Conservation (phyloP, 169 alveolate species). For the Eimeria sp. region DNA sequence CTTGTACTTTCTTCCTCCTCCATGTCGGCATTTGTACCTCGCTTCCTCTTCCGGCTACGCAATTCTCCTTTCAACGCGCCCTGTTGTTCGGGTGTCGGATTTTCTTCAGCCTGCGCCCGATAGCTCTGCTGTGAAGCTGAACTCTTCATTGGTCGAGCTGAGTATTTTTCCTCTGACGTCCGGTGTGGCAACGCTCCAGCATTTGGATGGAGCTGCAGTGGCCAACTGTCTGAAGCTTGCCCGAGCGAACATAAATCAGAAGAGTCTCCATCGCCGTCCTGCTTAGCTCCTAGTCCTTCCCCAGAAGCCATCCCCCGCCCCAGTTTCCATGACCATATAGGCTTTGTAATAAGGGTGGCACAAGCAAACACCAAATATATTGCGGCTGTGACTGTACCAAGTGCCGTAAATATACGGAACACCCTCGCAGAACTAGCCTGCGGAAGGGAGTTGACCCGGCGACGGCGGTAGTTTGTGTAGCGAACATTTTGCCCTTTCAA, state of each 20-base stretch:
- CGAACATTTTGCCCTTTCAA: neutral
- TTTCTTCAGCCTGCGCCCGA: neutral
- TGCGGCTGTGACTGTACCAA: neutral
- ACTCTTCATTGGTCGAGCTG: neutral
- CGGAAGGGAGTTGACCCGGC: neutral
- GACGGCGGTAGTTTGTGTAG: neutral
- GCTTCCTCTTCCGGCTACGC: neutral
- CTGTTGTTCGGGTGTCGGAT: neutral
- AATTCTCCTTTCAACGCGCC: neutral
- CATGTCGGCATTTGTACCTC: neutral
- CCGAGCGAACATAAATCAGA: neutral
- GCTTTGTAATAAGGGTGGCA: neutral
- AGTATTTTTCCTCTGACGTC: neutral
- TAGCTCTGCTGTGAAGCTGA: neutral
- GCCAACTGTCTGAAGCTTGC: neutral
- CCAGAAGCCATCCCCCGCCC: conserved; percentile 5
- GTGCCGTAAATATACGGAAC: neutral
- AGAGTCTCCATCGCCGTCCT: neutral
- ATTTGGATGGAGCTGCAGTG: neutral
- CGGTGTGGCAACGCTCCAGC: neutral
- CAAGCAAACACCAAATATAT: neutral
- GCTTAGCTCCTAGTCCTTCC: neutral
- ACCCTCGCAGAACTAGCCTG: neutral
- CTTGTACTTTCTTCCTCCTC: neutral
- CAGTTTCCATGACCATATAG: neutral